Evolutionary conservation across 1,284 basidiomycete species (phyloP).

Genomic region (Macrocybe sp.): DNA sequence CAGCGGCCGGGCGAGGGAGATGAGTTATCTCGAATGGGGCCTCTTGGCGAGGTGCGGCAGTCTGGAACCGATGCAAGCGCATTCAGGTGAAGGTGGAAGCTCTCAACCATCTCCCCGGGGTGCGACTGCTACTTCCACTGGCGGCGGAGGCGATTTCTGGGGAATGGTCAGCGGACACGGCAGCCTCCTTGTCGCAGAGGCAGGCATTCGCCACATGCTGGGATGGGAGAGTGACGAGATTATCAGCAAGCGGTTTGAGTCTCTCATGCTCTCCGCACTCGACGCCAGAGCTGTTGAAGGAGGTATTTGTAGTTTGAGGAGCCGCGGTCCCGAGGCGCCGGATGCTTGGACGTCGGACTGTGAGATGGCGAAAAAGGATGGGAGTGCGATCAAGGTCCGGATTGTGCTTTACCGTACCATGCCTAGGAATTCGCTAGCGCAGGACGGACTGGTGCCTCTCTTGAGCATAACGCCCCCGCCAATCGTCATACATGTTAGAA

Average conservation of each 20-base stretch:
- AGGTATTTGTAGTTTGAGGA: background rate
- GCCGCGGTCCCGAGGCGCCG: slow-evolving; percentile 10
- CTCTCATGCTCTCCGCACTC: background rate
- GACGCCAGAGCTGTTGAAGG: background rate
- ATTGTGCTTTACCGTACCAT: slow-evolving; percentile 32
- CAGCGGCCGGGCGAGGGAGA: slow-evolving; percentile 65
- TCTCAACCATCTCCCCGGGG: too few relatives aligned
- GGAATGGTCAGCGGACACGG: too few relatives aligned
- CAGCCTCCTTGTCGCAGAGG: too few relatives aligned
- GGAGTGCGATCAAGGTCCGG: slow-evolving; percentile 23
- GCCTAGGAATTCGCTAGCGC: slow-evolving; percentile 6
- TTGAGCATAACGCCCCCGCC: slow-evolving; percentile 27
- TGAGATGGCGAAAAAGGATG: slow-evolving; percentile 28
- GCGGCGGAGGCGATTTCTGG: too few relatives aligned
- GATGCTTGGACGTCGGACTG: slow-evolving; percentile 23
- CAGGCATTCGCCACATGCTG: background rate
- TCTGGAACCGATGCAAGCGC: too few relatives aligned
- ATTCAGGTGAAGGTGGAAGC: too few relatives aligned
- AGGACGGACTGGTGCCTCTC: slow-evolving; percentile 13
- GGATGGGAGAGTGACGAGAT: background rate
- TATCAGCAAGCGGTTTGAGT: background rate
- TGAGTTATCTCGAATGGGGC: slow-evolving; percentile 63
- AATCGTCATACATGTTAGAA: slow-evolving; percentile 31
- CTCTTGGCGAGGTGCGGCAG: background rate
- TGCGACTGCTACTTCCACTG: too few relatives aligned